A percentile compares a stretch with the other conserved stretches of the same genome.
Evolutionary conservation across 805 yeast genomes (phyloP).

Genomic region (Kuraishia ogatae): DNA sequence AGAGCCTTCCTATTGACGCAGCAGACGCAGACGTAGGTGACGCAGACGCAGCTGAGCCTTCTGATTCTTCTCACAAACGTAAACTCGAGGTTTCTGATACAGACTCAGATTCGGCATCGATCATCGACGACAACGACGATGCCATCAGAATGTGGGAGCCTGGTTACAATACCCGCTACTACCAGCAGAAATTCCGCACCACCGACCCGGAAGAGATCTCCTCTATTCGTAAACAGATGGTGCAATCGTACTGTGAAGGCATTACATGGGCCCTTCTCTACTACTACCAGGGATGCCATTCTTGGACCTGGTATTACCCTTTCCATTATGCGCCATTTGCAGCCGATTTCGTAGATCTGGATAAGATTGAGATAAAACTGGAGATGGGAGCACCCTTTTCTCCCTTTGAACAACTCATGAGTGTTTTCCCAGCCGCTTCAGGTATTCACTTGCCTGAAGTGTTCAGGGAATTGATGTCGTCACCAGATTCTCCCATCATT

Average conservation of each 20-base stretch:
- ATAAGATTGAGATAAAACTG: conserved; percentile 44
- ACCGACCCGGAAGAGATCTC: conserved; percentile 44
- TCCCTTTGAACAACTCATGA: conserved; percentile 92
- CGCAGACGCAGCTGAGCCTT: conserved; percentile 16
- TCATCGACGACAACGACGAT: conserved; percentile 36
- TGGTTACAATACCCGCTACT: conserved; percentile 81
- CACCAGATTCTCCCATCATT: conserved; percentile 70
- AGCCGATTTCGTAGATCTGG: conserved; percentile 60
- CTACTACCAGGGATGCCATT: conserved; percentile 96
- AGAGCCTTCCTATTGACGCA: conserved; percentile 17
- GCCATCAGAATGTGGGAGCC: conserved; percentile 72
- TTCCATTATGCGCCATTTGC: conserved; percentile 98
- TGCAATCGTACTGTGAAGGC: conserved; percentile 78
- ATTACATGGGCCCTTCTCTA: conserved; percentile 93
- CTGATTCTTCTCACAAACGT: conserved; percentile 7
- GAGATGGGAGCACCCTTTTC: conserved; percentile 64
- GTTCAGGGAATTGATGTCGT: conserved; percentile 75
- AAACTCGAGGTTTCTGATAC: conserved; percentile 15
- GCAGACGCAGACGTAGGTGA: conserved; percentile 19
- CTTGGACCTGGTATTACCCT: conserved; percentile 98
- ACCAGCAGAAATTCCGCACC: conserved; percentile 62
- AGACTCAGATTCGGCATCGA: conserved; percentile 23
- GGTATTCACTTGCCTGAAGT: conserved; percentile 78
- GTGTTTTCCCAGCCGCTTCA: conserved; percentile 91
- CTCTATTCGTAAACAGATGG: conserved; percentile 49